Percentiles rank a stretch among this genome's conserved stretches.
phyloP scores from a whole-genome alignment of 805 yeast species.

The Kluyveromyces siamensis region DNA sequence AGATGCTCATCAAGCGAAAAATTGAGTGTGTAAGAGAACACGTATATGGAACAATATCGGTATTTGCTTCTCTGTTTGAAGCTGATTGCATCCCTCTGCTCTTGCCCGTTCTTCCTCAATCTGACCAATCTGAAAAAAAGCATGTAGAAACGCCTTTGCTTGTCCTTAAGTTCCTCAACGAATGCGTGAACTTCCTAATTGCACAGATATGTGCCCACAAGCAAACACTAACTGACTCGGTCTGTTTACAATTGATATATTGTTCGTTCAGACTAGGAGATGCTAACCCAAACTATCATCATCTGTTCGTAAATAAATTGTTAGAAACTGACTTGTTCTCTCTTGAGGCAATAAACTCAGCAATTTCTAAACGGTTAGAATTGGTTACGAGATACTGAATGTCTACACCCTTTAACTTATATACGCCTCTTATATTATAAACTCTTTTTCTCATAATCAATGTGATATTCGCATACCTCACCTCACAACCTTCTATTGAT shows the following conservation, averaged over 20 bases:
- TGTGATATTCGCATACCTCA: no score
- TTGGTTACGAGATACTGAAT: conserved; percentile 20
- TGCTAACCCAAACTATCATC: conserved; percentile 24
- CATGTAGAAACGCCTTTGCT: conserved; percentile 18
- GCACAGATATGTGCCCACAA: conserved; percentile 17
- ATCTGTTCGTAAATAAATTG: conserved; percentile 22
- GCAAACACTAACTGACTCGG: conserved; percentile 46
- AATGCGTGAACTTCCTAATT: conserved; percentile 25
- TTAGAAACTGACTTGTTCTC: conserved; percentile 17
- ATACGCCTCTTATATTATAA: no score
- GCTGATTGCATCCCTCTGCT: background rate
- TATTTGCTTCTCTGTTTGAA: conserved; percentile 16
- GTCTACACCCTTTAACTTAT: background rate
- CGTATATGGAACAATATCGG: conserved; percentile 21
- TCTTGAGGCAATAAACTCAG: conserved; percentile 14
- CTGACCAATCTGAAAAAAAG: background rate
- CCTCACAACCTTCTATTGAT: no score
- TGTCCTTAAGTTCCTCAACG: conserved; percentile 29
- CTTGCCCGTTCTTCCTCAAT: background rate
- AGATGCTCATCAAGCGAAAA: conserved; percentile 49
- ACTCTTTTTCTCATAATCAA: no score
- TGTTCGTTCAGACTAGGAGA: conserved; percentile 76
- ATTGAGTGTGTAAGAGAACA: conserved; percentile 80
- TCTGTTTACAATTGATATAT: conserved; percentile 75
- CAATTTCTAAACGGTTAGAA: conserved; percentile 26